Evolutionary conservation across 2,329 filamentous ascomycete genomes (phyloP), one percentile per base, ranked within the genome.

Genomic region (Penicillium expansum): DNA sequence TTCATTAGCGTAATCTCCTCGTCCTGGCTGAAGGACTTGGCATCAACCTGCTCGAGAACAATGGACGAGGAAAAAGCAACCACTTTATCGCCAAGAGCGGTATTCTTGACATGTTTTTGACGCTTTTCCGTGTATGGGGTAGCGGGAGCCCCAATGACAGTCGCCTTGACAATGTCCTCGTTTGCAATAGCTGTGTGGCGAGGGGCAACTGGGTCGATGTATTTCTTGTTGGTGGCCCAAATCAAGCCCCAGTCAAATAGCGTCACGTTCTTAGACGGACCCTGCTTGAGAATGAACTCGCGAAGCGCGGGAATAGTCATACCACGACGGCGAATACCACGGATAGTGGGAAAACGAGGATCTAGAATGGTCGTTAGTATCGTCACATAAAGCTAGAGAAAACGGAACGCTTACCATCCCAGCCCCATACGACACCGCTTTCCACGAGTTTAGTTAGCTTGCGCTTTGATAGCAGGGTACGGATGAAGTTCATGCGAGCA

Each of bases 1-100:
- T 89, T 89, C 93, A 97, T 97, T 41, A 97, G 82, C 0, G 93
- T 97, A 67, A 97, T 90, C 75, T 97, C 92, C 78, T 97, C 93
- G 69, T 88, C 86, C 59, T 88, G 82, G 65, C 85, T 88, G 77
- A 42, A 42, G n/a, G 97, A 95, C 72, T 87, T 87, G 60, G 88
- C 90, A 68, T 97, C 93, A 43, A 82, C 88, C 76, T 97, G 92
- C 71, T 97, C 92, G 50, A 97, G 79, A 59, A 94, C 79, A 63
- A 97, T 80, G 61, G 86, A 83, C 55, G 83, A 83, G 70, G 89
- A 90, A 74, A 88, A 95, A 27, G 85, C 82, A 5, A 96, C 90
- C 76, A 91, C 89, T 83, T 96, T 97, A 66, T 80, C 87, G 58
- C 92, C 93, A 9, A 97, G 80, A 1, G 87, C 84, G 45, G 87